Evolutionary conservation across 179 eudicot species (phyloP).

Genomic region (Actinidia polygama): DNA sequence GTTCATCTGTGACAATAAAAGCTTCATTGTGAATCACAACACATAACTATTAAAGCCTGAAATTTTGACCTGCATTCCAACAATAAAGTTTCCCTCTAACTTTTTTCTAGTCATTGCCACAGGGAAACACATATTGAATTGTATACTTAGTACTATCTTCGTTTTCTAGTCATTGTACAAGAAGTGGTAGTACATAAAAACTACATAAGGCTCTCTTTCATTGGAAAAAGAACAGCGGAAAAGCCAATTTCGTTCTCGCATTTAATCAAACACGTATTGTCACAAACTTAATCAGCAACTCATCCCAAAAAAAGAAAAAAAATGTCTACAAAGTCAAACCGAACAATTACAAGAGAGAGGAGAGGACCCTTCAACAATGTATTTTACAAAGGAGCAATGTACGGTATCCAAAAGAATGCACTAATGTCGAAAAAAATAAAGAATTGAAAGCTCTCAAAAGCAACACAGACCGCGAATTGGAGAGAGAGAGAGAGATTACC

Average conservation of each 20-base stretch:
- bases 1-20: neutral
- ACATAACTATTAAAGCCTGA: neutral
- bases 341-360: neutral
- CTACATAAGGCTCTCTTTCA: neutral
- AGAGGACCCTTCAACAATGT: neutral
- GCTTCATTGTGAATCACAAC: neutral
- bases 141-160: neutral
- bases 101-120: neutral
- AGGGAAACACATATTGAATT: neutral
- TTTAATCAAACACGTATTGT: slow-evolving; percentile 23
- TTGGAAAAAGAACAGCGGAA: neutral
- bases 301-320: neutral
- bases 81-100: neutral
- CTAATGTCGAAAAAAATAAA: neutral
- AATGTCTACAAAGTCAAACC: neutral
- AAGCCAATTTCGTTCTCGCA: slow-evolving; percentile 1
- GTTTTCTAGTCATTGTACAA: neutral
- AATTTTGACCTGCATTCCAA: slow-evolving; percentile 2
- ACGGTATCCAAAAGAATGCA: neutral
- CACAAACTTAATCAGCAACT: neutral
- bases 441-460: neutral
- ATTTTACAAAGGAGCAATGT: neutral
- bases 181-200: neutral
- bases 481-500: slow-evolving; percentile 39
- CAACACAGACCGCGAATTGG: neutral